Evolutionary conservation across 768 basidiomycete genomes (phyloP), one percentile per base, ranked within the genome.

Genomic region (Paxillus rubicundulus): DNA sequence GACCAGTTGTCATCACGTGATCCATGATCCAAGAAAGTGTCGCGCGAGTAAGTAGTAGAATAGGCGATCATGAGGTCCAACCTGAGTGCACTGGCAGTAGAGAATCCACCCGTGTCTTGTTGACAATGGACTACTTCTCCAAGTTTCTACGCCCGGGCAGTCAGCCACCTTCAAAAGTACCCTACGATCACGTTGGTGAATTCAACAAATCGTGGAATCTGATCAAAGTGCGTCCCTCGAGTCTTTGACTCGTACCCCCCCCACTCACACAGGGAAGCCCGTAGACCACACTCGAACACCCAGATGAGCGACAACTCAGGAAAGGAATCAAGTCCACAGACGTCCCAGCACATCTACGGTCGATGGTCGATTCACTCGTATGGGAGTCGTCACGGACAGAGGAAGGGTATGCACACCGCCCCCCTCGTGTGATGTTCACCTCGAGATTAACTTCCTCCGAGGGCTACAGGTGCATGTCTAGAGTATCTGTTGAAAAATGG

Each of bases 401-500:
- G 63, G 89, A 89, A 72, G 91, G 89, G 92, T 96, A 70, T 79
- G 37, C 55, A 36, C 48, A 54, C 44, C 30, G 40, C 33, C 33
- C 49, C 28, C 33, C 28, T 30, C 46, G 42, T 45, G 16, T 49
- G 36, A 30, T 16, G 30, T 20, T 24, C 45, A 45, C 42, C 24
- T 32, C 48, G 56, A 52, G 41, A 20, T 49, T 60, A 47, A 52
- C 57, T 32, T 49, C 46, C 56, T 50, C 28, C 36, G 58, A 95
- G 94, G 53, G 84, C 80, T 12, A 94, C 93, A 9, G 95, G 95
- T 36, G 85, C 79, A 28, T 97, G 94, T 64, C 72, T 97, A 46
- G 95, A 98, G 70, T 95, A 92, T 68, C 79, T 96, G 21, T 72
- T 98, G 30, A 92, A 92, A 76, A 87, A 95, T 58, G 90, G 89